Evolutionary conservation across 2,329 filamentous ascomycete genomes (phyloP).

Genomic region (Paecilomyces sp.): DNA sequence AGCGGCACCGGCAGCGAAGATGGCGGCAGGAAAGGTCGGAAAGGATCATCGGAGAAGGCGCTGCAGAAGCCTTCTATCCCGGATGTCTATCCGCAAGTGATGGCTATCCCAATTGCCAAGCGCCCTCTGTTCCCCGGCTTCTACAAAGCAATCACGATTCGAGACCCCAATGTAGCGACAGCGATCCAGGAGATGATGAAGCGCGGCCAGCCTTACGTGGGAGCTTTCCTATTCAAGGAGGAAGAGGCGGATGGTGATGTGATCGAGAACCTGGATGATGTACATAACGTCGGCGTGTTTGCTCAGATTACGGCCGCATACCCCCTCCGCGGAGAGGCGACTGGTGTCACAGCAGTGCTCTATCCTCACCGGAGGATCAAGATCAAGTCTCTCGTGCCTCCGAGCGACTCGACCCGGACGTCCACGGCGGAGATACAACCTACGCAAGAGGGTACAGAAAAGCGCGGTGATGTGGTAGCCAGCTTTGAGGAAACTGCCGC

Average conservation of each 20-base stretch:
- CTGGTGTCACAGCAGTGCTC: constrained; percentile 81
- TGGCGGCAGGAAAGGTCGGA: constrained; percentile 65
- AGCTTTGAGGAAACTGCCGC: constrained; percentile 84
- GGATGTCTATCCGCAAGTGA: constrained; percentile 93
- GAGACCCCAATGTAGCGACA: constrained; percentile 80
- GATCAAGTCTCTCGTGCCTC: constrained; percentile 74
- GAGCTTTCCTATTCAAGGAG: constrained; percentile 94
- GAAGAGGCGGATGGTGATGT: constrained; percentile 89
- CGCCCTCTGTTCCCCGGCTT: constrained; percentile 93
- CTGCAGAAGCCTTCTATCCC: constrained; percentile 84
- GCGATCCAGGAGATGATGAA: constrained; percentile 97
- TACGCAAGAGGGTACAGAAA: constrained; percentile 50
- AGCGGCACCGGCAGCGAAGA: constrained; percentile 53
- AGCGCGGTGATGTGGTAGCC: constrained; percentile 88
- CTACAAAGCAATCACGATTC: constrained; percentile 97
- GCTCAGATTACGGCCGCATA: constrained; percentile 97
- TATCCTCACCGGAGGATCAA: constrained; percentile 95
- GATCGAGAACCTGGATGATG: constrained; percentile 82
- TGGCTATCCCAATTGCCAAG: constrained; percentile 93
- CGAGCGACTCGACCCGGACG: constrained; percentile 37
- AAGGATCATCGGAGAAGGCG: constrained; percentile 60
- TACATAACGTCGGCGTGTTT: constrained; percentile 94
- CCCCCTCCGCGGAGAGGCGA: constrained; percentile 73
- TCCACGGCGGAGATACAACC: constrained; percentile 22
- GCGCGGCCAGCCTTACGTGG: constrained; percentile 92